phyloP scores from a whole-genome alignment of 1,284 basidiomycete genomes.

The Malassezia slooffiae region DNA sequence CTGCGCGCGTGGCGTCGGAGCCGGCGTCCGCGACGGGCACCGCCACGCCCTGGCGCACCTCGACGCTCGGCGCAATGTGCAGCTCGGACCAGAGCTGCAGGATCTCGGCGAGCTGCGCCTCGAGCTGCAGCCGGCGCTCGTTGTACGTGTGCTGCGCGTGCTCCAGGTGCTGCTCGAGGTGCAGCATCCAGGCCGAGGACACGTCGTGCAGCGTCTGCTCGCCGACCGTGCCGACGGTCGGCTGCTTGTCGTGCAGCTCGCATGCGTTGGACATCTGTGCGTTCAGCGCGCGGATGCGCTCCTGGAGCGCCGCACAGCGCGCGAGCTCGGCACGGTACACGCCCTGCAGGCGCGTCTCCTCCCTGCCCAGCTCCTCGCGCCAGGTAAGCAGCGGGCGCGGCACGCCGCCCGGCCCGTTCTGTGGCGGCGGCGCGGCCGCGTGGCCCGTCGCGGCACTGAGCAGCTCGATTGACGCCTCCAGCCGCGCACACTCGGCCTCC shows the following conservation, averaged over 20 bases:
- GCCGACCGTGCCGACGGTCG: neutral
- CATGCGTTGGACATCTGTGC: constrained; percentile 11
- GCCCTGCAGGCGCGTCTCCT: constrained; percentile 10
- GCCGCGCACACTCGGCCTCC: constrained; percentile 18
- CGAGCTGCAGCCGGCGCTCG: constrained; percentile 22
- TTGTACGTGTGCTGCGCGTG: constrained; percentile 29
- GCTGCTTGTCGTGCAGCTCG: neutral
- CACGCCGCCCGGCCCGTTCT: neutral
- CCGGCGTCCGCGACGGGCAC: constrained; percentile 14
- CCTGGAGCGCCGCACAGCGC: constrained; percentile 2
- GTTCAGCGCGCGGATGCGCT: constrained; percentile 6
- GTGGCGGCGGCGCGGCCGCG: neutral
- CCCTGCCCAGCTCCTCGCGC: constrained; percentile 4
- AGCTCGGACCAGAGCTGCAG: constrained; percentile 41
- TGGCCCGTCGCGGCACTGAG: constrained; percentile 5
- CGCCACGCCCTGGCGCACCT: constrained; percentile 14
- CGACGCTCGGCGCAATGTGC: constrained; percentile 21
- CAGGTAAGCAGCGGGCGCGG: constrained; percentile 13
- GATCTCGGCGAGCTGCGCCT: constrained; percentile 27
- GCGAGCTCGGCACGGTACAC: constrained; percentile 10
- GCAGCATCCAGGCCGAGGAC: constrained; percentile 16
- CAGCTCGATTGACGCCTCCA: constrained; percentile 17
- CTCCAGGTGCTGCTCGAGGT: constrained; percentile 27
- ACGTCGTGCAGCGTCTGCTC: constrained; percentile 19
- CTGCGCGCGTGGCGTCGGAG: constrained; percentile 13